Base-by-base conservation (phyloP, 352 stramenopile genomes). In the Pythium biforme region DNA sequence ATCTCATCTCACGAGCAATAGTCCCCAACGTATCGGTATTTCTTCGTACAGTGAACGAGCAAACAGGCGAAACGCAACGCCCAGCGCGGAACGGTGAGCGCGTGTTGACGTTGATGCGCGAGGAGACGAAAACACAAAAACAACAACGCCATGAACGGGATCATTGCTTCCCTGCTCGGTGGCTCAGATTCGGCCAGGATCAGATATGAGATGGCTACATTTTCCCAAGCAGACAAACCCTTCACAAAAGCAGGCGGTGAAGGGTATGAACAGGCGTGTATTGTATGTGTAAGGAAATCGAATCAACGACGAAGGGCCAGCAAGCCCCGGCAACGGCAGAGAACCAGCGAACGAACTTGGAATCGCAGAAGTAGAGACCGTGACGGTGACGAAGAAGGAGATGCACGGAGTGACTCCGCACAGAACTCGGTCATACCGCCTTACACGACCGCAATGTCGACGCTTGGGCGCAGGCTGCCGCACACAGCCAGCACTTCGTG, bases 401-500 rank as follows among this genome's bases (percentile, higher is more conserved):
- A n/a, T n/a, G n/a, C n/a, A n/a, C n/a, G n/a, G n/a, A n/a, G n/a
- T n/a, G n/a, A n/a, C n/a, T n/a, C n/a, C n/a, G n/a, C n/a, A n/a
- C n/a, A n/a, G n/a, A n/a, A n/a, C n/a, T n/a, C n/a, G n/a, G n/a
- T n/a, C n/a, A n/a, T n/a, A n/a, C n/a, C n/a, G n/a, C n/a, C n/a
- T 88, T 90, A 94, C 53, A 84, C 70, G 55, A 94, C 82, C 54
- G 84, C 67, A 50, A 99, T 99, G 79, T 99, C 96, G 49, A 99
- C 96, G 73, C 90, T 89, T 53, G 96, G 96, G 72, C 96, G 89
- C 75, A 99, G 90, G 54, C 97, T 96, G 60, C 89, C 93, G 81
- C 96, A 99, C 61, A 98, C 95, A 55, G 77, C 73, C 37, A 99
- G 89, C 53, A 98, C 95, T n/a, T 94, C 83, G 85, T 99, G 96